Conservation (phyloP, 371 early-diverging fungal species). For the Rhizopus stolonifer region DNA sequence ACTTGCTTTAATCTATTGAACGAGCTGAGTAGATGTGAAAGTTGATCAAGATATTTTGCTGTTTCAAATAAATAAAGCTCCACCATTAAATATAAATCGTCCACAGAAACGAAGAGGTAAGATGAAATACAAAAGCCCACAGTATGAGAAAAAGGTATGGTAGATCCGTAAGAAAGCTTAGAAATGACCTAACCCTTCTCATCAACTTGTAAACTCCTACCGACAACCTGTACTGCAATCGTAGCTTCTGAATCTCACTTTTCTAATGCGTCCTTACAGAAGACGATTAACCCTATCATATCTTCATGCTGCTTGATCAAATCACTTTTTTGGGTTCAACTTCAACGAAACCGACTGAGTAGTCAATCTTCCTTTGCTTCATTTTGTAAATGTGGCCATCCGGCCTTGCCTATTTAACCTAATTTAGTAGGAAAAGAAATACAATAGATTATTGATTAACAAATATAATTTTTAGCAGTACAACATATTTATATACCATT, state of each 20-base stretch:
- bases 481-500: slow-evolving; percentile 16
- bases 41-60: slow-evolving; percentile 22
- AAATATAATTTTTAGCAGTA: slow-evolving; percentile 15
- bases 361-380: slow-evolving; percentile 16
- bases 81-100: slow-evolving; percentile 19
- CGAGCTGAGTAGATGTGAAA: slow-evolving; percentile 17
- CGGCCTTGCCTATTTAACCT: slow-evolving; percentile 14
- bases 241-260: slow-evolving; percentile 5
- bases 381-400: slow-evolving; percentile 21
- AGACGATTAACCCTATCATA: slow-evolving; percentile 19
- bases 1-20: slow-evolving; percentile 21
- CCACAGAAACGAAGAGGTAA: slow-evolving; percentile 19
- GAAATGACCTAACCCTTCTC: slow-evolving; percentile 13
- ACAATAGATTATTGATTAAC: slow-evolving; percentile 3
- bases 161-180: slow-evolving; percentile 5
- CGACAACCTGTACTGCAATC: slow-evolving; percentile 16
- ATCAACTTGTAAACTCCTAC: slow-evolving; percentile 18
- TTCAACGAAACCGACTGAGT: slow-evolving; percentile 21
- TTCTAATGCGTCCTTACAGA: slow-evolving; percentile 22
- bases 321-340: slow-evolving; percentile 21
- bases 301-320: slow-evolving; percentile 2
- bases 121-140: slow-evolving; percentile 25
- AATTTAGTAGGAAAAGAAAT: too few relatives aligned
- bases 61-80: slow-evolving; percentile 27
- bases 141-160: slow-evolving; percentile 10